Conservation (phyloP, 306 rosid species). For the Pachyrhizus erosus region DNA sequence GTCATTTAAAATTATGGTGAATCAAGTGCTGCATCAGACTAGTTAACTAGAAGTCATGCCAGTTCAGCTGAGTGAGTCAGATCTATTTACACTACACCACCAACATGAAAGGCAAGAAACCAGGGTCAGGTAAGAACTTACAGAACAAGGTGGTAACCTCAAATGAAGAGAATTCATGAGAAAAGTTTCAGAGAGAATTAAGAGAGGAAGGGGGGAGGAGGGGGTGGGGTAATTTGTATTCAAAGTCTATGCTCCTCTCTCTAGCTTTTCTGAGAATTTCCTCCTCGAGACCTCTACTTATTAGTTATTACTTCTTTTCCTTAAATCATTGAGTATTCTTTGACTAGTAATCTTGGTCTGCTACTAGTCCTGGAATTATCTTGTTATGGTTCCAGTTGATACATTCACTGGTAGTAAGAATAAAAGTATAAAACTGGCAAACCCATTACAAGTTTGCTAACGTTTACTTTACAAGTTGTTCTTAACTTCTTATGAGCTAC, state of each 20-base stretch:
- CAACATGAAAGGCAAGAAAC: conserved; percentile 14
- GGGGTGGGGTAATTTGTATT: background rate
- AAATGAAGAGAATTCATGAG: background rate
- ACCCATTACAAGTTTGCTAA: background rate
- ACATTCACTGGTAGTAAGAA: background rate
- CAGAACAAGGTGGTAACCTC: background rate
- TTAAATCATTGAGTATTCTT: background rate
- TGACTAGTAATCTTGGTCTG: background rate
- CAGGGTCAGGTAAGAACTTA: background rate
- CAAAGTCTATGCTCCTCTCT: background rate
- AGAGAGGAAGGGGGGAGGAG: background rate
- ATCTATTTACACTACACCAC: background rate
- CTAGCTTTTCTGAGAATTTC: background rate
- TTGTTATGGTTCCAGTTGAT: background rate
- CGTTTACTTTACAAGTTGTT: background rate
- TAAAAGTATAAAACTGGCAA: background rate
- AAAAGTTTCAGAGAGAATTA: background rate
- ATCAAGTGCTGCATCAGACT: background rate
- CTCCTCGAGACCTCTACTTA: conserved; percentile 26
- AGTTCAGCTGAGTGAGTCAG: background rate
- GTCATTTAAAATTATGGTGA: background rate
- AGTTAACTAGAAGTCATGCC: background rate
- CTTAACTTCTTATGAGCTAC: background rate
- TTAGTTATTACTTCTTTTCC: conserved; percentile 9
- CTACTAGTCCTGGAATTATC: background rate